Evolutionary conservation across 2,329 filamentous ascomycete species (phyloP).

Genomic region (Pestalotiopsis sp.): DNA sequence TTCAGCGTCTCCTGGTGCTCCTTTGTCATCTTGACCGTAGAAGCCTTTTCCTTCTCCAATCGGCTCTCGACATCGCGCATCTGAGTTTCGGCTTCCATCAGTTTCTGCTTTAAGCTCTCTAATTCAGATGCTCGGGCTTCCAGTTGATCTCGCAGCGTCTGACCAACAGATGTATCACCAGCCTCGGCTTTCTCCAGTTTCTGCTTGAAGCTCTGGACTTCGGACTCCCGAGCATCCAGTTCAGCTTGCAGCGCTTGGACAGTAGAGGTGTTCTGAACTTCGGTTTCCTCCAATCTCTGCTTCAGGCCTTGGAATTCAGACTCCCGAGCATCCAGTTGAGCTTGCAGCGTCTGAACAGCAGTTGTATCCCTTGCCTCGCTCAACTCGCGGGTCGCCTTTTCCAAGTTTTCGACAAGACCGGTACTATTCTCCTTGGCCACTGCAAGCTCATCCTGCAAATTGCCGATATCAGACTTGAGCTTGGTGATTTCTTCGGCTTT

Average conservation of each 20-base stretch:
- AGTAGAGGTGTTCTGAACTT: too few species aligned
- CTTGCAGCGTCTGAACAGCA: too few species aligned
- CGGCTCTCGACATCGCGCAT: slow-evolving; percentile 46
- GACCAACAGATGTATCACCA: slow-evolving; percentile 40
- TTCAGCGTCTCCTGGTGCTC: slow-evolving; percentile 30
- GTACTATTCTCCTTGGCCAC: slow-evolving; percentile 71
- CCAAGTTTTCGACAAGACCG: slow-evolving; percentile 59
- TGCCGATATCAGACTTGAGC: slow-evolving; percentile 70
- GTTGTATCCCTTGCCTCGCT: slow-evolving; percentile 43
- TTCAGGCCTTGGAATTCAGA: slow-evolving; percentile 44
- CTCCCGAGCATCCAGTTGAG: slow-evolving; percentile 9
- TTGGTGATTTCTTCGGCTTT: slow-evolving; percentile 72
- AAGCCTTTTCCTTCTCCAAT: slow-evolving; percentile 32
- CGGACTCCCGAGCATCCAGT: too few species aligned
- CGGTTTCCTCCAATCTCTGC: slow-evolving; percentile 30
- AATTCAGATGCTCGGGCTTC: slow-evolving; percentile 52
- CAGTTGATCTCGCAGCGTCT: slow-evolving; percentile 52
- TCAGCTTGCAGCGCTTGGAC: too few species aligned
- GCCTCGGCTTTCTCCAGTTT: slow-evolving; percentile 41
- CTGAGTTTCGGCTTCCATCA: slow-evolving; percentile 45
- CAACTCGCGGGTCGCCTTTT: slow-evolving; percentile 64
- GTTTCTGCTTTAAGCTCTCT: slow-evolving; percentile 49
- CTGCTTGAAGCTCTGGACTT: slow-evolving; percentile 46
- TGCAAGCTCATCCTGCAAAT: slow-evolving; percentile 70
- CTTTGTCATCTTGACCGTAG: slow-evolving; percentile 20